phyloP scores from a whole-genome alignment of 805 yeast genomes.

The Starmerella bombi region DNA sequence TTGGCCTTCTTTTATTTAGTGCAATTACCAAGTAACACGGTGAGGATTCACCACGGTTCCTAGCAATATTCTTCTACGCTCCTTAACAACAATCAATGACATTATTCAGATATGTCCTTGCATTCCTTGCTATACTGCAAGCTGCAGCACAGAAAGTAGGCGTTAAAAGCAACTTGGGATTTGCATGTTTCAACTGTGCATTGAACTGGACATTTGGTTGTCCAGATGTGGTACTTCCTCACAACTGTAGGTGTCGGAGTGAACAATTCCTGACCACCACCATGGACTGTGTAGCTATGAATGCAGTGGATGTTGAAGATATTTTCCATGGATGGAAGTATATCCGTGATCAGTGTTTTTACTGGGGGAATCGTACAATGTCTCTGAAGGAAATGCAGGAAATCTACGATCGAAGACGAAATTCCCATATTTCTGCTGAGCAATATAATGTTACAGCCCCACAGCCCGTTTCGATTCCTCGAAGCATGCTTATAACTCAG shows the following conservation, averaged over 20 bases:
- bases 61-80: too few species aligned
- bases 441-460: constrained; percentile 6
- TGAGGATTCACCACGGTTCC: too few species aligned
- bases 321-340: constrained; percentile 21
- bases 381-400: constrained; percentile 20
- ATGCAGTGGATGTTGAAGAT: constrained; percentile 20
- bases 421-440: constrained; percentile 18
- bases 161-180: constrained; percentile 23
- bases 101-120: too few species aligned
- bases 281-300: constrained; percentile 21
- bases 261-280: constrained; percentile 25
- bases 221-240: constrained; percentile 18
- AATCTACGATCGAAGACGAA: constrained; percentile 25
- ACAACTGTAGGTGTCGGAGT: constrained; percentile 23
- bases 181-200: constrained; percentile 27
- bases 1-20: too few species aligned
- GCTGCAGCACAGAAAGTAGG: constrained; percentile 25
- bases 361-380: constrained; percentile 22
- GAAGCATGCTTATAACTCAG: constrained; percentile 12
- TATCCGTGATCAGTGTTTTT: constrained; percentile 23
- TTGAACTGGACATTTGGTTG: constrained; percentile 25
- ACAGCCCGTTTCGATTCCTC: constrained; percentile 18
- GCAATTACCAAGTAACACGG: too few species aligned
- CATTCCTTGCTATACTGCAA: too few species aligned
- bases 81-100: too few species aligned